A percentile compares a stretch with the other conserved stretches of the same genome.
These are phyloP conservation scores for Kokia cookei DNA, from an alignment of 441 rosid species.

Conservation along the genomic window DNA sequence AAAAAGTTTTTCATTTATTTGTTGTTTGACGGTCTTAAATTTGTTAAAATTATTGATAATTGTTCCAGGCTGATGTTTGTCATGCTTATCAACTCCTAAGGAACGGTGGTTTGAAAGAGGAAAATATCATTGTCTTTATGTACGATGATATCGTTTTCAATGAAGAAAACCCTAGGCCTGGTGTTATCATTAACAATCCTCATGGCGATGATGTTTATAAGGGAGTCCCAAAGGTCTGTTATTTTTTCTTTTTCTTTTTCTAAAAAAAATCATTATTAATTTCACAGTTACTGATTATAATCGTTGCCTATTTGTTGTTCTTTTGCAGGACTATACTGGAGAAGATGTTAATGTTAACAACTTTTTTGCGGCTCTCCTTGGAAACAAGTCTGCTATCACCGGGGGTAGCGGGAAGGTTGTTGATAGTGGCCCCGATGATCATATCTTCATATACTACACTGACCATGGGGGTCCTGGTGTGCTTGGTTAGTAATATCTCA, in stretches of 20 bases:
- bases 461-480: constrained; percentile 99
- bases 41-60: background rate
- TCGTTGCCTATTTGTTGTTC: background rate
- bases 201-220: constrained; percentile 76
- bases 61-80: constrained; percentile 81
- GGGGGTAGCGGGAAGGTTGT: constrained; percentile 95
- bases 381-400: constrained; percentile 60
- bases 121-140: constrained; percentile 90
- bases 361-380: constrained; percentile 80
- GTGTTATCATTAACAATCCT: constrained; percentile 77
- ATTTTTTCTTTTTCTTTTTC: background rate
- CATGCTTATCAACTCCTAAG: constrained; percentile 91
- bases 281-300: background rate
- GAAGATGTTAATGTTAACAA: constrained; percentile 63
- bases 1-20: background rate
- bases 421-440: constrained; percentile 87
- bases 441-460: constrained; percentile 76
- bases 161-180: constrained; percentile 84
- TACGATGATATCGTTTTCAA: constrained; percentile 82
- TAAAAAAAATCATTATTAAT: background rate
- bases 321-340: constrained; percentile 80
- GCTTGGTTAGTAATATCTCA: constrained; percentile 64
- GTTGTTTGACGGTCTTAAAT: background rate
- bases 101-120: constrained; percentile 89
- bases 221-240: constrained; percentile 82